Evolutionary conservation across 176 grass and related monocot genomes (phyloP).

Genomic region (Musa acuminata): DNA sequence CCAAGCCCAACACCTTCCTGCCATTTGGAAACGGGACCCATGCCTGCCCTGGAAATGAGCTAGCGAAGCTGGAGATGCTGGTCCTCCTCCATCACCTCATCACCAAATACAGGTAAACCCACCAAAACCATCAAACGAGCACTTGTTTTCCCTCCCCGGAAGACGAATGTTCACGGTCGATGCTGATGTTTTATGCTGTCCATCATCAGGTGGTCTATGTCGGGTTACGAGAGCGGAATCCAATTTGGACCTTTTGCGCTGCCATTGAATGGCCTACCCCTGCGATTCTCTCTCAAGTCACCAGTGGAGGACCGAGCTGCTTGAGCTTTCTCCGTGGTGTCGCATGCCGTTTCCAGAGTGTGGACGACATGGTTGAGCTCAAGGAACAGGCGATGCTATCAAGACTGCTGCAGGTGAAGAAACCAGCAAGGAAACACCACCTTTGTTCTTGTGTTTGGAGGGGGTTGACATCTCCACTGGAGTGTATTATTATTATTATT

Average conservation of each 20-base stretch:
- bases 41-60: conserved; percentile 96
- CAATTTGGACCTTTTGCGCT: conserved; percentile 25
- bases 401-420: no score
- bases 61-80: conserved; percentile 98
- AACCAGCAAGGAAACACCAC: no score
- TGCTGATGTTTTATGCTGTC: background rate
- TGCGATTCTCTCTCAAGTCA: conserved; percentile 21
- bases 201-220: conserved; percentile 3
- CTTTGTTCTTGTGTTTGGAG: no score
- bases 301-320: background rate
- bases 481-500: no score
- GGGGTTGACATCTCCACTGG: no score
- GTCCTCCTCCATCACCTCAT: conserved; percentile 90
- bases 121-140: no score
- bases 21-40: conserved; percentile 96
- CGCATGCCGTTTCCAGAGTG: no score
- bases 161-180: no score
- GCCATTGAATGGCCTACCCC: conserved; percentile 19
- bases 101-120: conserved; percentile 57
- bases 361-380: no score
- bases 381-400: no score
- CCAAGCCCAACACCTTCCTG: conserved; percentile 94
- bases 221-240: background rate
- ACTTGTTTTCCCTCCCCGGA: background rate
- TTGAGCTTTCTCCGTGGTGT: no score